Evolutionary conservation across 139 green algal species (phyloP), one percentile per base, ranked within the genome.

Genomic region (Picochlorum sp.): DNA sequence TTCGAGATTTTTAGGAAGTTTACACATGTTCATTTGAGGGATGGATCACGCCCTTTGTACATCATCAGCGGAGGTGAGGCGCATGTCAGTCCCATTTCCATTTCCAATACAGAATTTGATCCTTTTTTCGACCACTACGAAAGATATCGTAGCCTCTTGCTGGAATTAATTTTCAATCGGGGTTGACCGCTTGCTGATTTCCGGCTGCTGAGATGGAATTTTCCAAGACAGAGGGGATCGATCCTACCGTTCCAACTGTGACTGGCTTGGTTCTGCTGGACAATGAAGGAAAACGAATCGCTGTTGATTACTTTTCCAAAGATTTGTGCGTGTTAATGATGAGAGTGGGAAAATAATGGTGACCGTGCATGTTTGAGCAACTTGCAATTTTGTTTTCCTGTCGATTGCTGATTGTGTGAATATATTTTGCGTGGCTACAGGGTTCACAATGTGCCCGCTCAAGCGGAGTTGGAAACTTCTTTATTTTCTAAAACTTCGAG

Each of bases 261-360:
- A 91, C 91, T 57, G 93, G 88, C 54, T 65, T 99, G 31, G 47
- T 98, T 8, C 65, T 99, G 32, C 73, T 99, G 30, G 93, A 99
- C 66, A 80, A 80, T 10, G 93, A 99, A 40, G 93, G 93, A 28
- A 96, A 96, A 72, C 74, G 93, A 29, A 93, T 99, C 29, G 89
- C 89, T 10, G 91, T 99, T 25, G 96, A 98, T 69, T 99, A 99
- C 68, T 99, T 89, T 43, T 60, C 73, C 22, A 47, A 73, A 5
- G 87, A 98, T 8, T 95, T 88, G 89, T 94, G 65, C 64, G 75
- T 41, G 20, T 26, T 35, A 3, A 14, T 31, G n/a, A n/a, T n/a
- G n/a, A n/a, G n/a, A n/a, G n/a, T n/a, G n/a, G n/a, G n/a, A n/a
- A n/a, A n/a, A n/a, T n/a, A n/a, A n/a, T n/a, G n/a, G n/a, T n/a